These are phyloP conservation scores for Citeromyces matritensis DNA, from an alignment of 805 yeast genomes.

Conservation along the genomic window DNA sequence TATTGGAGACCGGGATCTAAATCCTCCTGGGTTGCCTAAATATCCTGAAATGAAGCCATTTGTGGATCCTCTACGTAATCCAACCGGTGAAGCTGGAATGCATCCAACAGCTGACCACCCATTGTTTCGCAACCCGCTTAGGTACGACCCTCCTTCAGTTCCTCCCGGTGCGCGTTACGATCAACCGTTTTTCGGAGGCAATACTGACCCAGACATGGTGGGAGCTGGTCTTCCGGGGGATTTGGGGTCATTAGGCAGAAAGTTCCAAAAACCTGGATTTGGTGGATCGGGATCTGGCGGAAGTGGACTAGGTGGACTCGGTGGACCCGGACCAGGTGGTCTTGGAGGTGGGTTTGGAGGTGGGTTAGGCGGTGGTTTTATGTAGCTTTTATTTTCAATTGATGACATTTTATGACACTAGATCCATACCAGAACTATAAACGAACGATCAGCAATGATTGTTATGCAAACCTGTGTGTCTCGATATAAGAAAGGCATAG, in stretches of 20 bases:
- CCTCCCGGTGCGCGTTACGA: constrained; percentile 37
- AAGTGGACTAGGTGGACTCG: constrained; percentile 6
- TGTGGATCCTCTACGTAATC: constrained; percentile 20
- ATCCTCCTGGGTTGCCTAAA: constrained; percentile 25
- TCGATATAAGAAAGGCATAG: too few relatives aligned
- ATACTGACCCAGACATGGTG: constrained; percentile 22
- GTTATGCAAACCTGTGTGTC: too few relatives aligned
- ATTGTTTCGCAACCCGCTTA: constrained; percentile 16
- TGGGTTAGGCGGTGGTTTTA: constrained; percentile 2
- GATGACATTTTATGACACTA: too few relatives aligned
- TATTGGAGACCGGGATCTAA: constrained; percentile 36
- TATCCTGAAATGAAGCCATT: constrained; percentile 27
- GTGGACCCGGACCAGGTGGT: constrained; percentile 3
- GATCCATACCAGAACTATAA: too few relatives aligned
- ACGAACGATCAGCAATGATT: too few relatives aligned
- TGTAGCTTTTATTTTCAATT: too few relatives aligned
- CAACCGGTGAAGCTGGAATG: constrained; percentile 23
- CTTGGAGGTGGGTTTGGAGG: constrained; percentile 5
- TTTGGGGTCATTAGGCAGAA: constrained; percentile 17
- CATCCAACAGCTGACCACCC: constrained; percentile 36
- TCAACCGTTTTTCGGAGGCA: constrained; percentile 31
- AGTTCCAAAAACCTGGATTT: constrained; percentile 2
- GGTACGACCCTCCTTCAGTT: constrained; percentile 10
- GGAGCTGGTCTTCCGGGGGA: constrained; percentile 34
- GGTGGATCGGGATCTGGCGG: constrained; percentile 2